phyloP scores from a whole-genome alignment of 2,329 filamentous ascomycete species.

The Epichloe sylvatica region DNA sequence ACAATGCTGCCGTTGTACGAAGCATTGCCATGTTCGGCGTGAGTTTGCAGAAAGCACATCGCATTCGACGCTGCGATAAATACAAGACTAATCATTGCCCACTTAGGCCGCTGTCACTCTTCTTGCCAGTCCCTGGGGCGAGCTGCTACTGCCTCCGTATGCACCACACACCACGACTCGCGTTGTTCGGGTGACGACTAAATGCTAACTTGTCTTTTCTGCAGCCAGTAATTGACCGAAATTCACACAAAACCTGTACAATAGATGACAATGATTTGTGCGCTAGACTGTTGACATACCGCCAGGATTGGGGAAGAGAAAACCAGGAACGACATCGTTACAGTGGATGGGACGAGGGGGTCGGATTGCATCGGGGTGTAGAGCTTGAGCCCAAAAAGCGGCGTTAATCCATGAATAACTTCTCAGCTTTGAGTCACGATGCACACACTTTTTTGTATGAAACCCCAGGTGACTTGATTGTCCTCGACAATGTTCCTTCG shows the following conservation, averaged over 20 bases:
- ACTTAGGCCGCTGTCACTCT: conserved; percentile 35
- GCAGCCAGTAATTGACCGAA: conserved; percentile 3
- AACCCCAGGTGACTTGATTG: neutral
- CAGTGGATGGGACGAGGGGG: neutral
- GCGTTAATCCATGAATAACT: neutral
- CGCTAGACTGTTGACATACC: conserved; percentile 1
- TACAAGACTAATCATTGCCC: conserved; percentile 4
- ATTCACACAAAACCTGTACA: conserved; percentile 13
- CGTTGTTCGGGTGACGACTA: neutral
- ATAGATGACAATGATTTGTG: conserved; percentile 10
- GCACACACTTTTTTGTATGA: no score
- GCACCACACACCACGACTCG: conserved; percentile 10
- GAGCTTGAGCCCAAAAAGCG: neutral
- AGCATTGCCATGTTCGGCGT: conserved; percentile 57
- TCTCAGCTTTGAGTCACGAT: neutral
- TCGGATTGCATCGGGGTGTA: neutral
- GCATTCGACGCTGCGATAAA: neutral
- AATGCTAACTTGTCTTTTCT: neutral
- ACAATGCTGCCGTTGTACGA: conserved; percentile 55
- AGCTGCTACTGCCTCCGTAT: conserved; percentile 53
- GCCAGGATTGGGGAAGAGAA: neutral
- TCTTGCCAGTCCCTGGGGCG: conserved; percentile 53
- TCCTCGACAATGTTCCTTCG: neutral
- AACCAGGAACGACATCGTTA: neutral
- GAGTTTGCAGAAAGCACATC: conserved; percentile 21